Percentiles rank a stretch among this genome's conserved stretches.
Conservation (phyloP, 768 basidiomycete genomes). For the Sistotremastrum suecicum region DNA sequence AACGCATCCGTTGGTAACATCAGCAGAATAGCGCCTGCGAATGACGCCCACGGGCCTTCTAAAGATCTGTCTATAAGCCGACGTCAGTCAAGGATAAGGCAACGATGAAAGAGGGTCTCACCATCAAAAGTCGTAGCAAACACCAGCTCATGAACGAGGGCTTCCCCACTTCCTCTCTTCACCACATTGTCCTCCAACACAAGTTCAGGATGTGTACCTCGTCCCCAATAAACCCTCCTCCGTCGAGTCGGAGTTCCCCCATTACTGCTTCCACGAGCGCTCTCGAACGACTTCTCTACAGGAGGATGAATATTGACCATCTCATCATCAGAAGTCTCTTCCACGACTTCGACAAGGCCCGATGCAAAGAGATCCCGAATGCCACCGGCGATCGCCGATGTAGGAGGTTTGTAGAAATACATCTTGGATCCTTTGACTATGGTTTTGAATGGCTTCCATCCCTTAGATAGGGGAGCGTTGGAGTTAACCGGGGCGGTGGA, state of each 20-base stretch:
- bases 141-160: slow-evolving; percentile 67
- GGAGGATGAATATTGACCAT: slow-evolving; percentile 1
- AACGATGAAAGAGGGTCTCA: background rate
- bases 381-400: slow-evolving; percentile 40
- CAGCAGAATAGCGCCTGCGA: slow-evolving; percentile 46
- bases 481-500: background rate
- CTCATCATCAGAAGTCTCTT: slow-evolving; percentile 32
- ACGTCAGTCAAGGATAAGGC: background rate
- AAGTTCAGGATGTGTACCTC: slow-evolving; percentile 59
- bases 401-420: slow-evolving; percentile 74
- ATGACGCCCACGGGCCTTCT: slow-evolving; percentile 40
- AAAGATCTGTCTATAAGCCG: slow-evolving; percentile 9
- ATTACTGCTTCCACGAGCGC: slow-evolving; percentile 7
- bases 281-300: too few species aligned
- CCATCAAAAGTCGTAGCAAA: slow-evolving; percentile 56
- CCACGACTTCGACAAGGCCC: slow-evolving; percentile 37
- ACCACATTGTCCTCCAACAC: slow-evolving; percentile 29
- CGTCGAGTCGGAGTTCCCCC: slow-evolving; percentile 21
- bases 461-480: slow-evolving; percentile 32
- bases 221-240: slow-evolving; percentile 68
- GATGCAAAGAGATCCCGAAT: slow-evolving; percentile 68
- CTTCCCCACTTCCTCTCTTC: slow-evolving; percentile 60
- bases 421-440: slow-evolving; percentile 76
- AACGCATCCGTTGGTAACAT: slow-evolving; percentile 35
- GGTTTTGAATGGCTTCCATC: slow-evolving; percentile 80